A percentile compares a stretch with the other conserved stretches of the same genome.
These are phyloP conservation scores for Carex arenaria DNA, from an alignment of 202 grass and related monocot species.

Conservation along the genomic window DNA sequence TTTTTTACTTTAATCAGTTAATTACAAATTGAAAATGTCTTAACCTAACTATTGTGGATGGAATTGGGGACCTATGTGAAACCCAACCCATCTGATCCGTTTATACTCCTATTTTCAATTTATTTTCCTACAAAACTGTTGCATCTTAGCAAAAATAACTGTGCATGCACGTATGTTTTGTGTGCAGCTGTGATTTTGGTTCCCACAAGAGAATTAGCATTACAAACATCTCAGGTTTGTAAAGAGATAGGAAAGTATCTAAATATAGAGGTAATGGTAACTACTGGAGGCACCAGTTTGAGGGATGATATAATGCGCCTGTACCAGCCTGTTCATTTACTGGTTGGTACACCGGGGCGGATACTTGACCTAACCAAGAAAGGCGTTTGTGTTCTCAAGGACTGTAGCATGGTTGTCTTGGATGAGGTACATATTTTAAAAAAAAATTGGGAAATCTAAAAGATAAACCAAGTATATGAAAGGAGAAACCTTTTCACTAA, in stretches of 20 bases:
- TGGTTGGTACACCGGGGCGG: slow-evolving; percentile 86
- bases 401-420: slow-evolving; percentile 87
- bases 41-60: not conserved
- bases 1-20: not conserved
- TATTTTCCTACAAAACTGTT: not conserved
- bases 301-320: slow-evolving; percentile 91
- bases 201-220: slow-evolving; percentile 88
- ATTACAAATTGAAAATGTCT: not conserved
- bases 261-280: slow-evolving; percentile 91
- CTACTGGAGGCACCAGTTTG: slow-evolving; percentile 90
- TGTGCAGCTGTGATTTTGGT: slow-evolving; percentile 89
- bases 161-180: slow-evolving; percentile 9
- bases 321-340: slow-evolving; percentile 84
- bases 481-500: not conserved
- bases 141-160: slow-evolving; percentile 21
- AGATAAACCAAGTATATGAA: slow-evolving; percentile 1
- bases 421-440: slow-evolving; percentile 60
- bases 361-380: slow-evolving; percentile 86
- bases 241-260: slow-evolving; percentile 92
- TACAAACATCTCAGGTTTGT: slow-evolving; percentile 97
- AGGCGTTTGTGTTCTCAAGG: slow-evolving; percentile 76
- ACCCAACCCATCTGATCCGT: not conserved
- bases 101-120: not conserved
- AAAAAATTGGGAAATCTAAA: not conserved
- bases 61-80: not conserved